Evolutionary conservation across 495 filamentous ascomycete genomes (phyloP), one percentile per base, ranked within the genome.

Genomic region (Aspergillus sclerotiicarbonarius): DNA sequence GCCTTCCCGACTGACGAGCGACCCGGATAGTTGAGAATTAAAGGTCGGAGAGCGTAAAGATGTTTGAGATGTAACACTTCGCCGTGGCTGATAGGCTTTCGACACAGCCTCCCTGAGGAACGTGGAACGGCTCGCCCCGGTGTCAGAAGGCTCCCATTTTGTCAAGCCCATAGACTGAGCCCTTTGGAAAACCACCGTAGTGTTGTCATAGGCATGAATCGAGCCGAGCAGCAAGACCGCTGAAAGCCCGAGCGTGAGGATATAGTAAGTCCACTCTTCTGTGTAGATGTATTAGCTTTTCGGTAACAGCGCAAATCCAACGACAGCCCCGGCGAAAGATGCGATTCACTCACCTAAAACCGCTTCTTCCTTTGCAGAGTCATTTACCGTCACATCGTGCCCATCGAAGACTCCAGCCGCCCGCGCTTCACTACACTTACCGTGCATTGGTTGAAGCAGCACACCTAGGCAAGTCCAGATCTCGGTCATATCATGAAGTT

Each of bases 401-500:
- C 74, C 74, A 46, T 83, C 76, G 55, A 81, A 89, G 49, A 89
- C 69, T 18, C 85, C 85, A 48, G 72, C 76, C 9, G 75, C 70
- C 13, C 83, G 72, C 6, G 85, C 86, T 56, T 84, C 78, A 32
- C 68, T 68, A 35, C 77, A 78, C 57, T 80, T 79, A 8, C 80
- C 83, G 55, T 87, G 82, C 44, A 86, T 72, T 15, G 80, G 80
- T 51, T 82, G 78, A 6, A 87, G 69, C 18, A 89, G 66, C 8
- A 82, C 79, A 29, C 76, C 73, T 25, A 89, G 67, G 62, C 85
- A 87, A 0, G 75, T 85, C 85, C 85, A 89, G 19, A 89, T 79
- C 62, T 89, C 86, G 1, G 74, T 82, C 78, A 89, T 84, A 64
- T 87, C 83, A 54, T 83, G 87, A 10, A 88, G 67, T 61, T 89